These are phyloP conservation scores for Morella rubra DNA, from an alignment of 306 rosid species.

Conservation along the genomic window DNA sequence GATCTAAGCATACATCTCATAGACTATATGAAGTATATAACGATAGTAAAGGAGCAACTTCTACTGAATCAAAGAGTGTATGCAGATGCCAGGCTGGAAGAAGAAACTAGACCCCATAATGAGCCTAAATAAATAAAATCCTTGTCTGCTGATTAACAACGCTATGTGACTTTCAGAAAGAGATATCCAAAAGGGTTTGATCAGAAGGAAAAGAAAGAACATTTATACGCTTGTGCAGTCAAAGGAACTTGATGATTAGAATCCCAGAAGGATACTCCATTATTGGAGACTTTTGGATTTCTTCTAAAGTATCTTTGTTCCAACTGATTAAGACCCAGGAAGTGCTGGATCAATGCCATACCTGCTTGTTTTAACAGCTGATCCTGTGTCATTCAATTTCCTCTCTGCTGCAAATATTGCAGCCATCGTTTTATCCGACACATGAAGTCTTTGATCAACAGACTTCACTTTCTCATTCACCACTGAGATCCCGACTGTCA, in stretches of 20 bases:
- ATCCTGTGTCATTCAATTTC: slow-evolving; percentile 82
- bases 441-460: slow-evolving; percentile 86
- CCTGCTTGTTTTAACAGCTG: slow-evolving; percentile 97
- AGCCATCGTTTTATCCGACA: slow-evolving; percentile 92
- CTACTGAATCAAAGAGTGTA: no score
- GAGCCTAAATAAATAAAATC: no score
- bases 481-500: slow-evolving; percentile 71
- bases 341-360: slow-evolving; percentile 15
- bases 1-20: no score
- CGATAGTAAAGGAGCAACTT: no score
- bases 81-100: no score
- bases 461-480: slow-evolving; percentile 90
- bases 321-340: background rate
- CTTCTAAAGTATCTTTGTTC: background rate
- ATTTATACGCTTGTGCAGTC: background rate
- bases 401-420: slow-evolving; percentile 89
- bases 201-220: background rate
- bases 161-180: no score
- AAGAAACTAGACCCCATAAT: no score
- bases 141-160: no score
- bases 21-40: no score
- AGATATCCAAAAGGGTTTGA: no score
- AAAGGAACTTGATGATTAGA: background rate
- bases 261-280: background rate
- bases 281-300: background rate